Conservation (phyloP, 345 rosid species). For the Eucalyptus urophylla region DNA sequence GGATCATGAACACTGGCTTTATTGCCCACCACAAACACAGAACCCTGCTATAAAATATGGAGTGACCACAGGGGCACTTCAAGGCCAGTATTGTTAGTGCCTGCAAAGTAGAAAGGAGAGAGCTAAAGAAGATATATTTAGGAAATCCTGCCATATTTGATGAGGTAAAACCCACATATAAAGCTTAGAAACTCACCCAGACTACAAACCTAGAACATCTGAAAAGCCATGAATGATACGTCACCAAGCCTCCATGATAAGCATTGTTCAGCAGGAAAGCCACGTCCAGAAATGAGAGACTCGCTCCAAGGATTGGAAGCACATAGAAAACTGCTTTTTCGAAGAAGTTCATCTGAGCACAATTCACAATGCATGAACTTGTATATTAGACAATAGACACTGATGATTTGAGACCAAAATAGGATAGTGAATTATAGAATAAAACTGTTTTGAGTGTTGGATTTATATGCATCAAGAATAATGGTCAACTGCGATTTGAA, state of each 20-base stretch:
- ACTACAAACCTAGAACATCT: conserved; percentile 32
- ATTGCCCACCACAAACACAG: conserved; percentile 73
- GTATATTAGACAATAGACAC: neutral
- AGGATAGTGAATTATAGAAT: neutral
- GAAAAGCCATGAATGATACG: conserved; percentile 41
- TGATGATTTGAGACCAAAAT: neutral
- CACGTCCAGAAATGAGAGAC: conserved; percentile 46
- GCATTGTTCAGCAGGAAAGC: conserved; percentile 27
- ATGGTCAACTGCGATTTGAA: neutral
- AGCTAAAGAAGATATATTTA: neutral
- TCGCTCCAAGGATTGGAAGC: conserved; percentile 50
- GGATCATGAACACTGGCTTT: conserved; percentile 27
- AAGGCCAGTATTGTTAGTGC: conserved; percentile 21
- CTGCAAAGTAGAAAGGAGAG: conserved; percentile 17
- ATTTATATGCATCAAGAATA: neutral
- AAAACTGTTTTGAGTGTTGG: neutral
- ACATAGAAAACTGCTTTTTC: conserved; percentile 36
- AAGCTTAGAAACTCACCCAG: conserved; percentile 48
- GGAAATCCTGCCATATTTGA: neutral
- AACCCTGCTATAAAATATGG: conserved; percentile 21
- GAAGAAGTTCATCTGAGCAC: conserved; percentile 21
- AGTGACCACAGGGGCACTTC: conserved; percentile 13
- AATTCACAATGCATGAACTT: neutral
- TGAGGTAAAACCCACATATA: neutral
- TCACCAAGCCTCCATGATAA: conserved; percentile 16